Evolutionary conservation across 176 grass and related monocot genomes (phyloP).

Genomic region (Tuctoria greenei): DNA sequence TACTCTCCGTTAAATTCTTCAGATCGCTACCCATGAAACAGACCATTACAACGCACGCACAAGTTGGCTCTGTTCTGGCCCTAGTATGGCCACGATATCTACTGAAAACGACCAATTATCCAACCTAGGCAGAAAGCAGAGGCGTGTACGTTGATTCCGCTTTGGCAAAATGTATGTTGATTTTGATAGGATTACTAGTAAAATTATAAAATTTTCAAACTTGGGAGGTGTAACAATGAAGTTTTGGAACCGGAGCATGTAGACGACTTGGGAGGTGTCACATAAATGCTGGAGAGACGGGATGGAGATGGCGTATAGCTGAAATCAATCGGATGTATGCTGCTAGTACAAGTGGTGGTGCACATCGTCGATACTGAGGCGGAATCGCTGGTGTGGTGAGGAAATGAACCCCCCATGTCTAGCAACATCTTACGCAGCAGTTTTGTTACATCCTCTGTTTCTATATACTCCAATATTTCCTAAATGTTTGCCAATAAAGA

Average conservation of each 20-base stretch:
- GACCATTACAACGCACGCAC: background rate
- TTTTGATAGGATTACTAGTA: no score
- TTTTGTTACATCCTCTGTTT: no score
- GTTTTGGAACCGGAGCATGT: background rate
- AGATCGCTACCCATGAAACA: background rate
- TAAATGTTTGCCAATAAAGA: no score
- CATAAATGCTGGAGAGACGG: background rate
- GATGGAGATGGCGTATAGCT: background rate
- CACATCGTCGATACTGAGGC: background rate
- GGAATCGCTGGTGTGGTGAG: background rate
- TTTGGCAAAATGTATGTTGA: background rate
- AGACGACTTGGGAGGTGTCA: background rate
- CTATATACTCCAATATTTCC: no score
- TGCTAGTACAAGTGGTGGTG: background rate
- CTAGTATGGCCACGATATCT: background rate
- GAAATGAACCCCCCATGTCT: background rate
- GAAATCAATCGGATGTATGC: background rate
- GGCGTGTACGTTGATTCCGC: background rate
- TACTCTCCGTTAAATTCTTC: background rate
- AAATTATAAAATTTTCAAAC: no score
- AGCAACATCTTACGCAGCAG: no score
- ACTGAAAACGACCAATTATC: background rate
- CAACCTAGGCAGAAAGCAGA: background rate
- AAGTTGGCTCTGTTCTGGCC: slow-evolving; percentile 1
- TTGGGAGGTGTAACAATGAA: background rate